phyloP scores from a whole-genome alignment of 352 stramenopile species.

The Phytopythium helicoides region DNA sequence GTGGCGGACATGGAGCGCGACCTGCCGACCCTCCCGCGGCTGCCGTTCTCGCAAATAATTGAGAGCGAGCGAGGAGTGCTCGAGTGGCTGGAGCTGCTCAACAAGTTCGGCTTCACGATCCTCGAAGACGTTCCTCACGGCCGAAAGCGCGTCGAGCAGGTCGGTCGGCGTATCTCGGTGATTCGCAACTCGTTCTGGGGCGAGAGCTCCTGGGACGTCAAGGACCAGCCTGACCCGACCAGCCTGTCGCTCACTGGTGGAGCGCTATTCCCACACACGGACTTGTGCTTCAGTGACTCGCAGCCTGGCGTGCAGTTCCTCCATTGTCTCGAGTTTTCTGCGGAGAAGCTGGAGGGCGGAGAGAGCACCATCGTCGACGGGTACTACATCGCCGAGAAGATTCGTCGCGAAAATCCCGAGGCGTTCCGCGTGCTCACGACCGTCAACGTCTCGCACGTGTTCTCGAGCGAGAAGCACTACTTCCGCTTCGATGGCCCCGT shows the following conservation, averaged over 20 bases:
- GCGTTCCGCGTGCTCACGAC: slow-evolving; percentile 58
- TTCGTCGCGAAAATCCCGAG: slow-evolving; percentile 47
- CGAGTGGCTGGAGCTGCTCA: slow-evolving; percentile 25
- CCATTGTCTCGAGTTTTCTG: slow-evolving; percentile 27
- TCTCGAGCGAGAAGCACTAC: slow-evolving; percentile 28
- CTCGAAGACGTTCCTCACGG: slow-evolving; percentile 19
- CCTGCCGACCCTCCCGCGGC: slow-evolving; percentile 16
- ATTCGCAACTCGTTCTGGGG: slow-evolving; percentile 83
- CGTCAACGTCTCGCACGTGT: slow-evolving; percentile 20
- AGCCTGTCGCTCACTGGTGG: slow-evolving; percentile 27
- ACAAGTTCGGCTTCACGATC: slow-evolving; percentile 30
- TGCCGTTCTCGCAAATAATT: slow-evolving; percentile 21
- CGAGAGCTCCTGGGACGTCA: slow-evolving; percentile 74
- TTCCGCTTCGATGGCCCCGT: slow-evolving; percentile 22
- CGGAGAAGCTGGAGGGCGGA: slow-evolving; percentile 38
- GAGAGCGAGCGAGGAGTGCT: slow-evolving; percentile 20
- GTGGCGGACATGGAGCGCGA: slow-evolving; percentile 15
- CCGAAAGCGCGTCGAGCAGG: slow-evolving; percentile 15
- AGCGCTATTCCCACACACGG: slow-evolving; percentile 27
- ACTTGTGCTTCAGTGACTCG: slow-evolving; percentile 29
- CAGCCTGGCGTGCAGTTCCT: slow-evolving; percentile 33
- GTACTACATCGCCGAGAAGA: slow-evolving; percentile 64
- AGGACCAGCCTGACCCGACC: slow-evolving; percentile 43
- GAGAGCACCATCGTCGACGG: slow-evolving; percentile 79
- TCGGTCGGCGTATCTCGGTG: slow-evolving; percentile 26